These are phyloP conservation scores for Dactylorhiza incarnata DNA, from an alignment of 106 monocot species.

Conservation along the genomic window DNA sequence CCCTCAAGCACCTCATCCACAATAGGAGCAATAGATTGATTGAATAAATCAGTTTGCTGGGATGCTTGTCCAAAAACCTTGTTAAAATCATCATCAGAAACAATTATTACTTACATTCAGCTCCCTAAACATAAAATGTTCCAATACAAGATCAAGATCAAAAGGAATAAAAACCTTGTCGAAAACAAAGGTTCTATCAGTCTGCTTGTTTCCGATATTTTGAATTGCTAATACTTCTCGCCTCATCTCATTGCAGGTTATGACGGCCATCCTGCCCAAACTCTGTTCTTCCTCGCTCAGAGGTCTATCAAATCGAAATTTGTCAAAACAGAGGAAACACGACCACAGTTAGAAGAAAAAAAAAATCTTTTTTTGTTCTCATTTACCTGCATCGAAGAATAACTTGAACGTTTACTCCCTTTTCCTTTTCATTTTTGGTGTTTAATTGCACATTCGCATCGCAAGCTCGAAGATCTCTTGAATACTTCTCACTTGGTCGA, in stretches of 20 bases:
- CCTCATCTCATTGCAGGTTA: conserved; percentile 74
- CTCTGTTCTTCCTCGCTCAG: conserved; percentile 76
- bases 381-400: conserved; percentile 20
- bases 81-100: neutral
- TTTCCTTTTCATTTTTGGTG: conserved; percentile 30
- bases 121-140: neutral
- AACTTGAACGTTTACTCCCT: conserved; percentile 55
- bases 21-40: conserved; percentile 72
- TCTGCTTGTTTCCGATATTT: conserved; percentile 82
- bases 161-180: conserved; percentile 59
- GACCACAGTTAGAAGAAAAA: neutral
- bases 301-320: conserved; percentile 33
- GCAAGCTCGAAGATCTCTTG: conserved; percentile 9
- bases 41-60: conserved; percentile 80
- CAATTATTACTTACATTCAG: neutral
- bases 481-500: conserved; percentile 11
- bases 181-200: conserved; percentile 81
- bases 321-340: conserved; percentile 1
- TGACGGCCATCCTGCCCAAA: conserved; percentile 58
- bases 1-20: conserved; percentile 97
- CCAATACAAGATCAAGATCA: neutral
- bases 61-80: conserved; percentile 88
- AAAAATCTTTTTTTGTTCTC: neutral
- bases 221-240: conserved; percentile 77
- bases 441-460: conserved; percentile 16